Evolutionary conservation across 2,329 filamentous ascomycete species (phyloP), one percentile per base, ranked within the genome.

Genomic region (Fusarium luffae): DNA sequence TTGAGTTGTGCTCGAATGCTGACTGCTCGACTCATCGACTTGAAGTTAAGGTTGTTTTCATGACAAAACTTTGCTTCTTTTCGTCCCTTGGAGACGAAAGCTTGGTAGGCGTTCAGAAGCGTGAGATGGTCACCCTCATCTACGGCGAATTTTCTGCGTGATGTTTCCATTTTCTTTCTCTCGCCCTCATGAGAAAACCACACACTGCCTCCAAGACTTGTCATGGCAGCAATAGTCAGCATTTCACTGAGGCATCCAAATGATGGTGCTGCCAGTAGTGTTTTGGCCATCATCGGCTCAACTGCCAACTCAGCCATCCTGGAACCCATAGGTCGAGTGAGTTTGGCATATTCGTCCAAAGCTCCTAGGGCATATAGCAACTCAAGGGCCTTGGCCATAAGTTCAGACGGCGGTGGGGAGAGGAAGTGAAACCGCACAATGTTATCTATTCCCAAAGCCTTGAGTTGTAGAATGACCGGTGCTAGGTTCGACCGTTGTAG

Each of bases 111-210:
- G 74, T 99, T 98, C 42, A 98, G 86, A 13, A 98, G 86, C 1
- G 94, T 98, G 25, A 98, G 81, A 74, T 98, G 95, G 74, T 99
- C 96, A 2, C 96, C 96, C 82, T 98, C 94, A 66, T 97, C 93
- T 9, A 91, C 94, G 0, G 95, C 93, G 76, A 98, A 98, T 75
- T 92, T 93, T 49, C 93, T 87, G 48, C 92, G 86, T 28, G 90
- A 88, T 21, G 86, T 89, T 76, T 97, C 93, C 77, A 92, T 88
- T 52, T 85, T 84, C 74, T 92, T 94, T 75, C 91, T 92, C 70
- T 93, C 91, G 40, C 89, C 92, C 25, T 94, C 91, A 71, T 93
- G 90, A 32, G 91, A 87, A 66, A 97, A 89, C 91, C 93, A 98
- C 0, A 97, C 86, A 47, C 88, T 90, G 7, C 93, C 92, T 64